phyloP scores from a whole-genome alignment of 768 basidiomycete genomes.

The Mycena kentingensis region DNA sequence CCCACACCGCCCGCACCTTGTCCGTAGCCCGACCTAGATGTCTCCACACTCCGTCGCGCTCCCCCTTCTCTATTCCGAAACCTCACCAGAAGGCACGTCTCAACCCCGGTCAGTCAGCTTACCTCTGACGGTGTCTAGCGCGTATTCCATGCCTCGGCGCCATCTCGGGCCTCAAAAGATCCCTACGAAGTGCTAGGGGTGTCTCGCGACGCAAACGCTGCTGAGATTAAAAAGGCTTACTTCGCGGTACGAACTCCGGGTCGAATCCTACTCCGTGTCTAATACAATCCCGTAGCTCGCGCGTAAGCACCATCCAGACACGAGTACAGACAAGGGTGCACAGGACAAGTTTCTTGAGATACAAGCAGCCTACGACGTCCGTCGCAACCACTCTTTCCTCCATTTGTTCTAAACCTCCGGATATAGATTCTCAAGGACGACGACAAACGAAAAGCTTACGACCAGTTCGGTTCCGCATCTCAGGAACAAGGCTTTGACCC shows the following conservation, averaged over 20 bases:
- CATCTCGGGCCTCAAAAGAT: constrained; percentile 64
- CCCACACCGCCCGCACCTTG: constrained; percentile 37
- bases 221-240: constrained; percentile 97
- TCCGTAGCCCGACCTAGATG: constrained; percentile 43
- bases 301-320: constrained; percentile 97
- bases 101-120: constrained; percentile 36
- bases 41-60: constrained; percentile 29
- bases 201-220: constrained; percentile 72
- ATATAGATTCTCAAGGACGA: constrained; percentile 88
- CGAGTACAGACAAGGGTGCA: constrained; percentile 88
- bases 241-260: constrained; percentile 70
- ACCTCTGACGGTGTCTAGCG: constrained; percentile 50
- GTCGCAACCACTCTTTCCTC: constrained; percentile 19
- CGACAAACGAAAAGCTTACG: constrained; percentile 87
- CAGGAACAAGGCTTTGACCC: constrained; percentile 95
- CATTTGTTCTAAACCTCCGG: constrained; percentile 20
- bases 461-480: constrained; percentile 90
- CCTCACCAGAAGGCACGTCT: constrained; percentile 35
- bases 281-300: constrained; percentile 67
- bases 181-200: constrained; percentile 94
- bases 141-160: constrained; percentile 68
- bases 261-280: constrained; percentile 1
- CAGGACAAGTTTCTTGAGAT: constrained; percentile 96
- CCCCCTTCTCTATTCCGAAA: too few species aligned
- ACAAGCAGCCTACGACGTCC: constrained; percentile 94